Evolutionary conservation across 352 stramenopile genomes (phyloP).

Genomic region (Phytophthora citrophthora): DNA sequence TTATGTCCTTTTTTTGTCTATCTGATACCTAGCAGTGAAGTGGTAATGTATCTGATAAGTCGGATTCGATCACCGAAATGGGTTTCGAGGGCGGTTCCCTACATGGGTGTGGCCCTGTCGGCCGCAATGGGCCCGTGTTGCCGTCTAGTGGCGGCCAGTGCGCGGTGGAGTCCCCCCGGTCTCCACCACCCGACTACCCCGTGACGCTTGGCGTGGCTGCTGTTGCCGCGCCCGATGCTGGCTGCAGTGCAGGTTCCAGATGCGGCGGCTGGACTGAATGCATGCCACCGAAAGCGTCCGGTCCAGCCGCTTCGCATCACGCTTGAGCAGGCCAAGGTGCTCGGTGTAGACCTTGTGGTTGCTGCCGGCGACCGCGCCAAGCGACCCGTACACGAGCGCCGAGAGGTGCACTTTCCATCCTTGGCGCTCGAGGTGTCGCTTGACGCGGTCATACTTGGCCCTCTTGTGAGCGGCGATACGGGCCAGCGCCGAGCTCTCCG

Average conservation of each 20-base stretch:
- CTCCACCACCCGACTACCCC: conserved; percentile 13
- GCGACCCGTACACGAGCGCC: conserved; percentile 11
- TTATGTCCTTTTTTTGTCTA: too few species aligned
- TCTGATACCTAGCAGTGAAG: too few species aligned
- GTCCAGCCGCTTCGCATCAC: conserved; percentile 9
- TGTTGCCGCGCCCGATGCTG: conserved; percentile 9
- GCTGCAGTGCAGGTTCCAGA: conserved; percentile 12
- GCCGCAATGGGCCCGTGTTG: too few species aligned
- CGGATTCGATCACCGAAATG: too few species aligned
- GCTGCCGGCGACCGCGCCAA: conserved; percentile 1
- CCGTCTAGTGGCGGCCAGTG: conserved; percentile 4
- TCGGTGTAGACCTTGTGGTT: conserved; percentile 1
- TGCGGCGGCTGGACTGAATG: conserved; percentile 15
- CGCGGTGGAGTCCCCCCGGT: conserved; percentile 14
- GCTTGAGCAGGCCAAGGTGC: conserved; percentile 11
- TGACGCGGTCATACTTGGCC: not conserved
- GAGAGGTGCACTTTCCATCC: conserved; percentile 14
- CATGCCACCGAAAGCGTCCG: not conserved
- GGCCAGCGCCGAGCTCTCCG: not conserved
- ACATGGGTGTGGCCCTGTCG: too few species aligned
- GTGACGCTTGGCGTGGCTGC: not conserved
- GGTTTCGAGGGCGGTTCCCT: too few species aligned
- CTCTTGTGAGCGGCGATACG: not conserved
- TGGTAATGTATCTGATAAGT: too few species aligned
- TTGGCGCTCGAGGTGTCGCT: not conserved